Base-by-base conservation (phyloP, 2,329 filamentous ascomycete species). In the Xylariaceae sp. region DNA sequence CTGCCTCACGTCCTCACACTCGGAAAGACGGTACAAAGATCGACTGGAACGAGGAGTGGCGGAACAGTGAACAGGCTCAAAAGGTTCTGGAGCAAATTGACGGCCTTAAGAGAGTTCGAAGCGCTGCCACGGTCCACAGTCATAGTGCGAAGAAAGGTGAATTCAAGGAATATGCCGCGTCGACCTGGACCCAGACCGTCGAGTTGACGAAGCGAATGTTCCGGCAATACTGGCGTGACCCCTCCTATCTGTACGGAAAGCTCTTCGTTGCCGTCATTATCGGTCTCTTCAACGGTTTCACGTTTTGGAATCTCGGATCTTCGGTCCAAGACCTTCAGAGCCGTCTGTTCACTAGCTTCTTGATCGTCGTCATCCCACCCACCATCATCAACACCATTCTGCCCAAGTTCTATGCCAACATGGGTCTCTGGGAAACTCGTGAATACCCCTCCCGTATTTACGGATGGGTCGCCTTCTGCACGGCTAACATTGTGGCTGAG, bases 211-310 rank as follows among this genome's bases (percentile, higher is more conserved):
- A 86, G 71, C 82, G 89, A 18, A 81, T 88, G 53, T 91, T 91
- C 73, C 76, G 77, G 3, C 84, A 90, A 66, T 87, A 91, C 75
- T 92, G 88, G 88, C 82, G 89, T 11, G 85, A 90, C 62, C 86
- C 88, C 0, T 86, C 84, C 0, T 93, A 92, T 72, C 77, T 90
- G 57, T 92, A 91, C 72, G 85, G 87, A 60, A 91, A 90, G 70
- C 75, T 93, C 30, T 92, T 91, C 73, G 81, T 86, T 39, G 80
- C 85, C 3, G 82, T 90, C 59, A 81, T 90, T 62, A 79, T 89
- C 50, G 88, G 87, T 13, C 84, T 91, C 71, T 90, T 92, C 79
- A 90, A 90, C 74, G 88, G 87, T 18, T 91, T 90, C 74, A 90
- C 88, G 3, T 92, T 90, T 75, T 91, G 82, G 78, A 77, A 86